Base-by-base conservation (phyloP, 2,329 filamentous ascomycete genomes). In the Xylaria sp. region DNA sequence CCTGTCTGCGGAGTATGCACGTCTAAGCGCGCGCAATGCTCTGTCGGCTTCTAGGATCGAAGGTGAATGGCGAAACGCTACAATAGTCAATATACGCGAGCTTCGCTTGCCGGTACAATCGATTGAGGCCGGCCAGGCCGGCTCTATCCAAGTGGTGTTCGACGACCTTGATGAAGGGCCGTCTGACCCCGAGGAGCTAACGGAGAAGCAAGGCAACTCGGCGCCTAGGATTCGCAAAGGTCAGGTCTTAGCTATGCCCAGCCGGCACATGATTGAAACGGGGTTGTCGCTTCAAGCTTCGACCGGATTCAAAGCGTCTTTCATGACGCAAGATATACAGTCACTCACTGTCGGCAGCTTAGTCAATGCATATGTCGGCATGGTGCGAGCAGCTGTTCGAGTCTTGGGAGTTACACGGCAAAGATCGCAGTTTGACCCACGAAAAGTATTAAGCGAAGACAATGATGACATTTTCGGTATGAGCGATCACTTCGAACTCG, bases 291-390 rank as follows among this genome's bases (percentile, higher is more conserved):
- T 92, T 0, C 87, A 90, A 72, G 86, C 90, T 54, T 88, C 90
- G 17, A 91, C 87, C 33, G 90, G 90, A 0, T 87, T 94, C 72
- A 89, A 88, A 1, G 94, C 93, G 0, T 85, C 86, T 0, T 97
- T 97, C 76, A 82, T 86, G 0, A 86, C 90, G 5, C 79, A 84
- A 0, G 88, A 91, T 58, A 87, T 90, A 0, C 87, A 86, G 28
- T 83, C 87, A 1, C 83, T 97, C 6, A 85, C 87, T 0, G 81
- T 89, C 0, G 92, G 92, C 1, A 90, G 87, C 48, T 84, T 91
- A 40, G 90, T 94, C 5, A 94, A 97, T 36, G 88, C 95, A 0
- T 98, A 97, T 76, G 88, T 94, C 48, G 93, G 93, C 20, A 97
- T 94, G 76, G 90, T 98, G 15, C 88, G 95, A 9, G 92, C 94